A percentile compares a stretch with the other conserved stretches of the same genome.
phyloP scores from a whole-genome alignment of 202 grass and related monocot species.

The Dendrocalamus latiflorus region DNA sequence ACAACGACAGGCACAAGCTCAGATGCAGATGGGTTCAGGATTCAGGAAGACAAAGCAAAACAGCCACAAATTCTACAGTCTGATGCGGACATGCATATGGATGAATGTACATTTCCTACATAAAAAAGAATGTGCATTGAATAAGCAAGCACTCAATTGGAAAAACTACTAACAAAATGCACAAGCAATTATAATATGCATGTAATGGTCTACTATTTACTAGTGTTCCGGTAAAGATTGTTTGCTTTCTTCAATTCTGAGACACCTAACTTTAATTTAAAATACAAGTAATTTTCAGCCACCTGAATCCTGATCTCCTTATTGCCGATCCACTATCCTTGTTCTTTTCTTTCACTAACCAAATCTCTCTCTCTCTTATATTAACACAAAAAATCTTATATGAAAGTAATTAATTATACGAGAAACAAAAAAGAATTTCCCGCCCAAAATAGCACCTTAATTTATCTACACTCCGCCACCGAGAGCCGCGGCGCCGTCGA shows the following conservation, averaged over 20 bases:
- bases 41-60: not conserved
- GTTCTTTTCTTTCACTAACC: constrained; percentile 30
- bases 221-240: constrained; percentile 24
- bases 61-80: not conserved
- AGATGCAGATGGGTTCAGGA: not conserved
- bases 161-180: not conserved
- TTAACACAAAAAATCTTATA: constrained; percentile 46
- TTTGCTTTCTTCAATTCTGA: not conserved
- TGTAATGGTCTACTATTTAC: not conserved
- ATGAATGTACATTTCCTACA: not conserved
- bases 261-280: constrained; percentile 18
- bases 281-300: constrained; percentile 28
- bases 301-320: not conserved
- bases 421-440: constrained; percentile 56
- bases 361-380: constrained; percentile 40
- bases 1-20: not conserved
- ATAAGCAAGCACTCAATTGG: not conserved
- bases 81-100: not conserved
- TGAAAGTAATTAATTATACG: constrained; percentile 20
- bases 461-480: constrained; percentile 54
- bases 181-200: not conserved
- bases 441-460: constrained; percentile 2
- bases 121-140: not conserved
- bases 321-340: constrained; percentile 24
- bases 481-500: not conserved